phyloP scores from a whole-genome alignment of 768 basidiomycete genomes.

The Arthromyces matolae region DNA sequence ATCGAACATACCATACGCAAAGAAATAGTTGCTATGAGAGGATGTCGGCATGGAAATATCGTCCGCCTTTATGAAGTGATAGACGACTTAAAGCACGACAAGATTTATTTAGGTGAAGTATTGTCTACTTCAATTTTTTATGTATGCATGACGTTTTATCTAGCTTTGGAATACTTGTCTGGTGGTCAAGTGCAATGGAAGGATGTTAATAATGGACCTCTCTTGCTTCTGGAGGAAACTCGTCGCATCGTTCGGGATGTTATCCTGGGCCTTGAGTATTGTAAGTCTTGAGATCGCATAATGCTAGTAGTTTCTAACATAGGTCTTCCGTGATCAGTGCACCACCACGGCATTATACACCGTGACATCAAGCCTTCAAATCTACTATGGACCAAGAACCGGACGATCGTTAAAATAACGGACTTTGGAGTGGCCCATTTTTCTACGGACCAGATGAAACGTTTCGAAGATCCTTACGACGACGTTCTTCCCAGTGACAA shows the following conservation, averaged over 20 bases:
- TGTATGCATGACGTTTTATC: neutral
- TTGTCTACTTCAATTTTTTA: neutral
- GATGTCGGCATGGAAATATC: constrained; percentile 74
- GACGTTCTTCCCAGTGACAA: constrained; percentile 30
- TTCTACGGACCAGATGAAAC: neutral
- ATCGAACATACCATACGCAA: constrained; percentile 74
- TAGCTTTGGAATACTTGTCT: constrained; percentile 41
- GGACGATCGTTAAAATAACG: constrained; percentile 75
- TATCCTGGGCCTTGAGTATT: constrained; percentile 40
- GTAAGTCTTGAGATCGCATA: too few species aligned
- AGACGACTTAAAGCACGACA: constrained; percentile 79
- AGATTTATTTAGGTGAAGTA: constrained; percentile 79
- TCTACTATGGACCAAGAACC: constrained; percentile 55
- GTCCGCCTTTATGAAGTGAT: constrained; percentile 90
- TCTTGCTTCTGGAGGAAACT: constrained; percentile 33
- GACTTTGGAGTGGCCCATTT: constrained; percentile 69
- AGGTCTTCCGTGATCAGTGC: constrained; percentile 30
- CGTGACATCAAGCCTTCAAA: constrained; percentile 92
- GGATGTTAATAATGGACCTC: constrained; percentile 26
- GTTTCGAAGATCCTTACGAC: constrained; percentile 19
- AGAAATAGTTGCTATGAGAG: constrained; percentile 92
- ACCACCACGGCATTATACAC: constrained; percentile 64
- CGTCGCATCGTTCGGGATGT: constrained; percentile 40
- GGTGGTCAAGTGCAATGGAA: constrained; percentile 45
- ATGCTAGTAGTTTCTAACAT: too few species aligned